Base-by-base conservation (phyloP, 2,329 filamentous ascomycete genomes). In the Monilinia vaccinii-corymbosi region DNA sequence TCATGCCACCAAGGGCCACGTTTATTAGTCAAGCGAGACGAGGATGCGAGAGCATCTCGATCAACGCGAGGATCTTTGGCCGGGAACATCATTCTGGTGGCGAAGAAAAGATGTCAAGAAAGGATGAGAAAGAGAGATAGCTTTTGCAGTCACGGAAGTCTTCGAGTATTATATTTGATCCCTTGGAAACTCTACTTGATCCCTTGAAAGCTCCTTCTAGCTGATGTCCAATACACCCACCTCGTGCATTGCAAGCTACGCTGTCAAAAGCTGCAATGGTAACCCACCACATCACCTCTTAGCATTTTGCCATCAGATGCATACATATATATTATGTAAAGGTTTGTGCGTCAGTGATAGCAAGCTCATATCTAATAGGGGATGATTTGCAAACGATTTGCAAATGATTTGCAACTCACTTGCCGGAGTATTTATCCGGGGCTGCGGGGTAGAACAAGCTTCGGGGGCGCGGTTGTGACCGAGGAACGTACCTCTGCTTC, bases 1-100 rank as follows among this genome's bases (percentile, higher is more conserved):
- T 66, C 61, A 18, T 66, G 63, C 60, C 60, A 63, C 63, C 61
- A 62, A 10, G 51, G 63, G 9, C 57, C 63, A 5, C 32, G 25
- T 52, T 66, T 66, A 38, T 65, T 62, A 13, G 63, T 63, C n/a
- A 66, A 34, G 7, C 57, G 51, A 23, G 59, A 57, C 2, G 52
- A 21, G 16, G 34, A 36, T 3, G 44, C 44, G 9, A 60, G 38
- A 5, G 49, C 14, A 11, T 47, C 31, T 42, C 50, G 18, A 14
- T 60, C 34, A 25, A 60, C 21, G 34, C 23, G 34, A n/a, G 21
- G 34, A 36, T 34, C 16, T 51, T 38, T 51, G 3, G 34, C 13
- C 23, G 14, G 49, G 23, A 51, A 51, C 49, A 51, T 40, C 34
- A 51, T 51, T 51, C 38, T 40, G 34, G 10, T 9, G 7, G 21